Conservation (phyloP, 2,329 filamentous ascomycete species). For the Bertia moriformis region DNA sequence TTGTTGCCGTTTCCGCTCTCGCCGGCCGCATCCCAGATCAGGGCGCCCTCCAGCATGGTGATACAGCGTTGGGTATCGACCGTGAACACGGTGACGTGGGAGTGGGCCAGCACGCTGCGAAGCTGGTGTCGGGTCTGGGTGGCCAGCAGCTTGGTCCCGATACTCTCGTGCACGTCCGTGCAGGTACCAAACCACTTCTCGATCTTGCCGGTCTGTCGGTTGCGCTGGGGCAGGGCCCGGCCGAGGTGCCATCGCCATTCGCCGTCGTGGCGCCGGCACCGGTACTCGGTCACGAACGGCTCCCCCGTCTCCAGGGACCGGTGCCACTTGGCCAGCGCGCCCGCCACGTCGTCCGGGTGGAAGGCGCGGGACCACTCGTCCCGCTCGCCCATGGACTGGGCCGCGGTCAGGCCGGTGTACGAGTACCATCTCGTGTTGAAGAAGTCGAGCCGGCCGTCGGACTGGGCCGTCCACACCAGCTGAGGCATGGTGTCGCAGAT, state of each 20-base stretch:
- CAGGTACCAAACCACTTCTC: constrained; percentile 73
- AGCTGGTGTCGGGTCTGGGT: constrained; percentile 57
- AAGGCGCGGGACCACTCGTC: constrained; percentile 54
- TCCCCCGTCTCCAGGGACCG: constrained; percentile 53
- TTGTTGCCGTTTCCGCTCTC: constrained; percentile 18
- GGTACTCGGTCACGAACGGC: constrained; percentile 57
- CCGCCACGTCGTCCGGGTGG: constrained; percentile 53
- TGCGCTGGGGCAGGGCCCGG: constrained; percentile 52
- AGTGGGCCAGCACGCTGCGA: constrained; percentile 58
- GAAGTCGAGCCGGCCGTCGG: constrained; percentile 56
- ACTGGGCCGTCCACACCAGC: constrained; percentile 59
- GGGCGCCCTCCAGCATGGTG: constrained; percentile 56
- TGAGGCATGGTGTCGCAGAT: constrained; percentile 64
- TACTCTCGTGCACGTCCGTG: constrained; percentile 64
- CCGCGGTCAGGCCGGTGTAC: constrained; percentile 55
- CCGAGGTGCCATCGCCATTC: constrained; percentile 70
- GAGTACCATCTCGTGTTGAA: constrained; percentile 67
- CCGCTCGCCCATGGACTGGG: constrained; percentile 44
- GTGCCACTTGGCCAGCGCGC: constrained; percentile 40
- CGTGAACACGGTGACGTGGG: constrained; percentile 63
- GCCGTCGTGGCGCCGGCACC: constrained; percentile 46
- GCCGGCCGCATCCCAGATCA: constrained; percentile 31
- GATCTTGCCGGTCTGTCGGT: constrained; percentile 51
- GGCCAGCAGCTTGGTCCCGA: constrained; percentile 52
- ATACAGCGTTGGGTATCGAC: constrained; percentile 47